A percentile compares a stretch with the other conserved stretches of the same genome.
These are phyloP conservation scores for Yamadazyma atmosphaerica DNA, from an alignment of 1,139 yeast species.

Conservation along the genomic window DNA sequence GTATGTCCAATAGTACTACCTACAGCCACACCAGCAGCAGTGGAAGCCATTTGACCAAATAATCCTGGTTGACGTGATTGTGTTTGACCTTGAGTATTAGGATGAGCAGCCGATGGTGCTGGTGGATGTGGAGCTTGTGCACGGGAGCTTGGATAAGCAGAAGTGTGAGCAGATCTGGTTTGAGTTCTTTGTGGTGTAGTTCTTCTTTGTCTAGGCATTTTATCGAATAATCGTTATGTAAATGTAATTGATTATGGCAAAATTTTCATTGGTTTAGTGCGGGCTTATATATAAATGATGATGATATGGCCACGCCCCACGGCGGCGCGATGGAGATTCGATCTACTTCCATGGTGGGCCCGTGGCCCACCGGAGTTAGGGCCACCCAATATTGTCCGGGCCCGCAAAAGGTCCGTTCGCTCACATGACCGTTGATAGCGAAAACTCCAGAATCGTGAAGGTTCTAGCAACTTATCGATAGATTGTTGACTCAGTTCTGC, in stretches of 20 bases:
- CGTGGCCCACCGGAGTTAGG: too few species aligned
- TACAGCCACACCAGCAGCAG: slow-evolving; percentile 99
- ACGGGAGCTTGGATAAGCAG: slow-evolving; percentile 54
- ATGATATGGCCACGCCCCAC: slow-evolving; percentile 7
- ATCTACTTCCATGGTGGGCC: too few species aligned
- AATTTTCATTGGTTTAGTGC: slow-evolving; percentile 4
- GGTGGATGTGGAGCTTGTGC: slow-evolving; percentile 6
- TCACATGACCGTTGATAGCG: too few species aligned
- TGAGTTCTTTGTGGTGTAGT: slow-evolving; percentile 63
- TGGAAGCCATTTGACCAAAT: slow-evolving; percentile 96
- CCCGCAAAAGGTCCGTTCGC: too few species aligned
- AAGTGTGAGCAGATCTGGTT: slow-evolving; percentile 73
- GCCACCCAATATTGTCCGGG: too few species aligned
- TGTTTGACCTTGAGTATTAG: slow-evolving; percentile 27
- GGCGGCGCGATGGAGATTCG: too few species aligned
- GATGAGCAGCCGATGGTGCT: slow-evolving; percentile 36
- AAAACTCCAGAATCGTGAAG: too few species aligned
- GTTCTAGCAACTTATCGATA: too few species aligned
- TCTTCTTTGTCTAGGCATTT: slow-evolving; percentile 69
- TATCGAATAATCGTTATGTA: too few species aligned
- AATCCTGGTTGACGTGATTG: slow-evolving; percentile 69
- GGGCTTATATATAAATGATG: slow-evolving; percentile 8
- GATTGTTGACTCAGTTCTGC: too few species aligned
- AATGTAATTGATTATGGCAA: slow-evolving; percentile 2
- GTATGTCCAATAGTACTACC: slow-evolving; percentile 98